Evolutionary conservation across 2,329 filamentous ascomycete species (phyloP), one percentile per base, ranked within the genome.

Genomic region (Nemania bipapillata): DNA sequence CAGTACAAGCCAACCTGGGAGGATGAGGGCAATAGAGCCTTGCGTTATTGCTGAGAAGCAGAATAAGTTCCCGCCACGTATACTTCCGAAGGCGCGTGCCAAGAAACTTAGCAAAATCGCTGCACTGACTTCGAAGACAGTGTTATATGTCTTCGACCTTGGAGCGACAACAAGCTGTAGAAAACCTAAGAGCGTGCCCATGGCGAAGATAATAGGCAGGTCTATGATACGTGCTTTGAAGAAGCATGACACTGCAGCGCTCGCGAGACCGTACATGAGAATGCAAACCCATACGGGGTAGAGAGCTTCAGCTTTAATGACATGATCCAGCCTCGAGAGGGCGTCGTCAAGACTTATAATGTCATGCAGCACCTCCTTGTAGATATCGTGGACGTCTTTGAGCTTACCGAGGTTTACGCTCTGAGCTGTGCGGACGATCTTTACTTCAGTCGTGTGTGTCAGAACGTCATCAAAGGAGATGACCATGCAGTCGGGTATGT

Each of bases 401-500:
- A 94, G 85, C 74, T 90, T 91, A 32, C 90, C 91, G 1, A 94
- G 83, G 76, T 93, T 89, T 8, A 94, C 84, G 1, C 90, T 90
- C 73, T 92, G 90, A 0, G 81, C 79, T 0, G 88, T 86, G 3
- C 90, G 87, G 6, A 94, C 89, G 35, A 94, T 85, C 80, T 92
- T 92, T 70, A 94, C 91, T 77, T 93, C 91, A n/a, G 91, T 91
- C 0, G 92, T 94, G 75, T 94, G 91, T 0, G 91, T 92, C 0
- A 81, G 80, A 71, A 81, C 78, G 69, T 94, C 91, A 75, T 91
- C 93, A 76, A 97, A 97, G 4, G 92, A 94, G 77, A 96, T 91
- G 68, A 97, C 91, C 94, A 97, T 97, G 74, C 92, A 95, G 0
- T 92, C 92, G 0, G 94, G 93, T 42, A 97, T 89, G 77, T 97